Evolutionary conservation across 1,139 yeast species (phyloP), one percentile per base, ranked within the genome.

Genomic region (Blastobotrys ciferrii): DNA sequence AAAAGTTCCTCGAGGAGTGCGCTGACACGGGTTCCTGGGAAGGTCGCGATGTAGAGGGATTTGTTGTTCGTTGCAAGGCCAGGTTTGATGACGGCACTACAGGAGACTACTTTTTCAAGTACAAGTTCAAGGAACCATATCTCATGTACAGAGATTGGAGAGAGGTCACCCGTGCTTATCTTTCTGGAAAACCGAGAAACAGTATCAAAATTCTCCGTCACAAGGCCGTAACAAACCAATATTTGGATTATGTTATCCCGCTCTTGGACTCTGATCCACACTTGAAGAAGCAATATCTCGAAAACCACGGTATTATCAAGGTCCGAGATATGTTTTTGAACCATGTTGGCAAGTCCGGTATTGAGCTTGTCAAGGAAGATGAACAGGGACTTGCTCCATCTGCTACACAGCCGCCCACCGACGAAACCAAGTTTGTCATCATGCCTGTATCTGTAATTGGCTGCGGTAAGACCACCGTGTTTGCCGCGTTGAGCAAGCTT

Each of bases 41-140:
- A 1, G 81, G 76, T 1, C 70, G 74, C 40, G 97, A 88, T 57
- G 77, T 87, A 4, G 99, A 94, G 69, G 99, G 99, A 0, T 94
- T 92, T 69, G 99, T 94, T 1, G 73, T 94, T 4, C 73, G 98
- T 46, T 80, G 92, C 58, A 69, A 71, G 44, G 51, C 56, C 13
- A 19, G 49, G 48, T 2, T 40, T 14, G 47, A 43, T 3, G 45
- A 41, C 9, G 11, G 19, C 2, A 14, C 36, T 12, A 43, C 46
- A 14, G 65, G 62, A 12, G 84, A 81, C 53, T 88, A 77, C 60
- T 88, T 94, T 67, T 94, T 89, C 78, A 94, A 94, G 69, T 92
- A 74, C 71, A 94, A 94, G 66, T 92, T 94, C 64, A 96, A 89
- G 57, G 96, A 94, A 67, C 98, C 98, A 0, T 94, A 94, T 61